Percentiles rank a stretch among this genome's conserved stretches.
Evolutionary conservation across 2,329 filamentous ascomycete species (phyloP).

Genomic region (Monascus ruber): DNA sequence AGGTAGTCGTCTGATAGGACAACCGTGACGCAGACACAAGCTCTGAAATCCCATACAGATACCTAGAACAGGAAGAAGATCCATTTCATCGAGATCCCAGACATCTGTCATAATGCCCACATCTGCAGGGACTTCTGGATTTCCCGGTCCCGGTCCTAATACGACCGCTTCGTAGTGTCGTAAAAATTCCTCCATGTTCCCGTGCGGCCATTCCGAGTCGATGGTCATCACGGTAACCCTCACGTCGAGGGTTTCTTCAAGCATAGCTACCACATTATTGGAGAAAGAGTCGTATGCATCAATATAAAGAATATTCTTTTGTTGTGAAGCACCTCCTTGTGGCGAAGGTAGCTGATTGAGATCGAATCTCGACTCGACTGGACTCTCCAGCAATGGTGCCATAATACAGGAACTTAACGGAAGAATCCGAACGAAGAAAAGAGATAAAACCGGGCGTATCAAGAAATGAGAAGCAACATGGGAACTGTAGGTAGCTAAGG

Average conservation of each 20-base stretch:
- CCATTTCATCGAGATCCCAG: slow-evolving; percentile 53
- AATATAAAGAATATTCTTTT: slow-evolving; percentile 61
- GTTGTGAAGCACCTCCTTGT: not conserved
- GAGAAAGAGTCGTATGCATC: slow-evolving; percentile 97
- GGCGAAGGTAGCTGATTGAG: not conserved
- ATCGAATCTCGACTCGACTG: slow-evolving; percentile 1
- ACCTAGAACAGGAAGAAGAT: slow-evolving; percentile 66
- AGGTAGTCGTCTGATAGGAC: slow-evolving; percentile 52
- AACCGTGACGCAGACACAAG: slow-evolving; percentile 57
- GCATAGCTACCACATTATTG: slow-evolving; percentile 80
- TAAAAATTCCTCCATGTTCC: slow-evolving; percentile 38
- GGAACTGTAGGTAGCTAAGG: no score
- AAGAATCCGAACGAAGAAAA: not conserved
- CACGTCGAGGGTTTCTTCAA: slow-evolving; percentile 57
- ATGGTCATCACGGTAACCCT: slow-evolving; percentile 63
- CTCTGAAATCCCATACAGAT: slow-evolving; percentile 88
- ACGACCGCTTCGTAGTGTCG: slow-evolving; percentile 70
- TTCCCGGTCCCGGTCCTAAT: slow-evolving; percentile 81
- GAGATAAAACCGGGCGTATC: not conserved
- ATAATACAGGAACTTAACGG: slow-evolving; percentile 6
- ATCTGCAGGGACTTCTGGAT: slow-evolving; percentile 60
- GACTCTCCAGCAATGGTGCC: slow-evolving; percentile 21
- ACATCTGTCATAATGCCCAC: slow-evolving; percentile 70
- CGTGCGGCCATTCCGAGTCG: slow-evolving; percentile 39
- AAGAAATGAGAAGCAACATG: not conserved